Conservation (phyloP, 78 protist species). For the Dictyostelium intermedium region DNA sequence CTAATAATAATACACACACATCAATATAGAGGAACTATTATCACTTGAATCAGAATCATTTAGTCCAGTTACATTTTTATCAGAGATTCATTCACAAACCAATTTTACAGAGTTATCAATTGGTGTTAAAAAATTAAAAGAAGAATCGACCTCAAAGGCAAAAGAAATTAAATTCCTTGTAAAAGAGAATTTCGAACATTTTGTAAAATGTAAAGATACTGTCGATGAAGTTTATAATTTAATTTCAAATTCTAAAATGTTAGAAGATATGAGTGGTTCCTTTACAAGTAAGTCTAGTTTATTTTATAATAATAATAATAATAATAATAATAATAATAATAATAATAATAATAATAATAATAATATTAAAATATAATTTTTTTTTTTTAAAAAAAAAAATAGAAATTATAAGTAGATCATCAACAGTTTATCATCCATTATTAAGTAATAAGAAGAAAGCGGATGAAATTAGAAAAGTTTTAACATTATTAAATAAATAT, state of each 20-base stretch:
- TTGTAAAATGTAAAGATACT: slow-evolving; percentile 75
- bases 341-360: not conserved
- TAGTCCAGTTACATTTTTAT: slow-evolving; percentile 47
- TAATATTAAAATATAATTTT: not conserved
- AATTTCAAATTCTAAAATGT: slow-evolving; percentile 37
- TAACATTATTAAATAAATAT: slow-evolving; percentile 57
- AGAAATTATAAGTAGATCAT: slow-evolving; percentile 54
- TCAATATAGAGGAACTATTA: not conserved
- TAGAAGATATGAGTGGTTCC: slow-evolving; percentile 61
- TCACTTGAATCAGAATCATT: slow-evolving; percentile 57
- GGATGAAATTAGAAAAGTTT: slow-evolving; percentile 60
- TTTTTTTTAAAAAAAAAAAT: no score
- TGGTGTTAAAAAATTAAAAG: slow-evolving; percentile 65
- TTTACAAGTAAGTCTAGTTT: slow-evolving; percentile 21
- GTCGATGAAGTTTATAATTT: slow-evolving; percentile 53
- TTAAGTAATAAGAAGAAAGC: slow-evolving; percentile 45
- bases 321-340: not conserved
- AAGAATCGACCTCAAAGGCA: slow-evolving; percentile 38
- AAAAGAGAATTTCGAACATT: slow-evolving; percentile 69
- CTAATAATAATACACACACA: not conserved
- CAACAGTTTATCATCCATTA: slow-evolving; percentile 44
- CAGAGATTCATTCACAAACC: slow-evolving; percentile 52
- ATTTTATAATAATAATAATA: not conserved
- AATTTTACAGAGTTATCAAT: slow-evolving; percentile 55
- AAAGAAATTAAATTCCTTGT: slow-evolving; percentile 36